Evolutionary conservation across 2,329 filamentous ascomycete species (phyloP).

Genomic region (Phialophora chinensis): DNA sequence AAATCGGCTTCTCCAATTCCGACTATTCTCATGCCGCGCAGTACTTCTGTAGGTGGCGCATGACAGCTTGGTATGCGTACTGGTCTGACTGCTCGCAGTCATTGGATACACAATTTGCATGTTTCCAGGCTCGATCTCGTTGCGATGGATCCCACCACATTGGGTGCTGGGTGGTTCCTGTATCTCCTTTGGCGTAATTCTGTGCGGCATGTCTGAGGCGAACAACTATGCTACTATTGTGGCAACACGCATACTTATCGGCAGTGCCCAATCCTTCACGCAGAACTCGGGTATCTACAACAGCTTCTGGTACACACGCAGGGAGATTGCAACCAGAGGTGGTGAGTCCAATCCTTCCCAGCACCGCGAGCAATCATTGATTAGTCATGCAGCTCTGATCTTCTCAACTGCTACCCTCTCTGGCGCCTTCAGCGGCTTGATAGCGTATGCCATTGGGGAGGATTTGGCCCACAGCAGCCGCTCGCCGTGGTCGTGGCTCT

Average conservation of each 20-base stretch:
- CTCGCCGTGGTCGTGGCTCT: constrained; percentile 13
- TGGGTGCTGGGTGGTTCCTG: constrained; percentile 6
- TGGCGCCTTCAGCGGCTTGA: constrained; percentile 8
- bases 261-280: constrained; percentile 1
- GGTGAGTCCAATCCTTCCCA: neutral
- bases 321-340: constrained; percentile 4
- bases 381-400: neutral
- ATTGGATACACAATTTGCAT: constrained; percentile 12
- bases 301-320: constrained; percentile 13
- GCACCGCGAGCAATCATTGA: neutral
- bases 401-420: constrained; percentile 11
- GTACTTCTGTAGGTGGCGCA: constrained; percentile 2
- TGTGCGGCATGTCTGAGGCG: constrained; percentile 5
- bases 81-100: neutral
- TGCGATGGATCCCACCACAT: neutral
- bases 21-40: constrained; percentile 5
- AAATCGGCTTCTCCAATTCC: constrained; percentile 3
- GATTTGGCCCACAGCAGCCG: neutral
- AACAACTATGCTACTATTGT: constrained; percentile 12
- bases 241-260: neutral
- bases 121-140: constrained; percentile 6
- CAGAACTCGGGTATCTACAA: constrained; percentile 2
- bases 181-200: constrained; percentile 3
- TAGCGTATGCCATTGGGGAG: constrained; percentile 3
- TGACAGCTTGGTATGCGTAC: too few species aligned